Conservation (phyloP, 306 rosid genomes). For the Sindora glabra region DNA sequence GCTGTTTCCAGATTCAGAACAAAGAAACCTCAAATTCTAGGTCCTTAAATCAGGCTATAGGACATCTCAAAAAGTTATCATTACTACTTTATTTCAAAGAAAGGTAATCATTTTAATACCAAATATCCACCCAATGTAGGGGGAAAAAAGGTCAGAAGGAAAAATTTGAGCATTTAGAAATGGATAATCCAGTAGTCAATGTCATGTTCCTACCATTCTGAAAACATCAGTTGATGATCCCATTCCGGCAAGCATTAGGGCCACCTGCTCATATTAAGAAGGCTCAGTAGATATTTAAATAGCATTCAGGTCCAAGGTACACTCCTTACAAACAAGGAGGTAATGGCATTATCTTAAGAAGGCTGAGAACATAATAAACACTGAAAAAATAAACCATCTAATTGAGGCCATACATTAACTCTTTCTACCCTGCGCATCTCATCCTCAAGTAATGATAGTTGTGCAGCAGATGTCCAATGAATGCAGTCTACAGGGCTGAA, state of each 20-base stretch:
- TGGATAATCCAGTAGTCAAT: not conserved
- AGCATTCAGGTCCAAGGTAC: not conserved
- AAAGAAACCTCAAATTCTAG: not conserved
- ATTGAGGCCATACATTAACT: slow-evolving; percentile 66
- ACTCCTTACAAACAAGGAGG: not conserved
- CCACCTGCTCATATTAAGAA: slow-evolving; percentile 54
- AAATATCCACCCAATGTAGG: not conserved
- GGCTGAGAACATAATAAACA: not conserved
- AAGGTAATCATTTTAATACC: not conserved
- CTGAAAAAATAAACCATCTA: slow-evolving; percentile 1
- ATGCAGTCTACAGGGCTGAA: slow-evolving; percentile 98
- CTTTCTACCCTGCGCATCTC: slow-evolving; percentile 96
- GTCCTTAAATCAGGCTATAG: not conserved
- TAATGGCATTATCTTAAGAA: slow-evolving; percentile 8
- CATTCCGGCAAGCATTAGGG: slow-evolving; percentile 91
- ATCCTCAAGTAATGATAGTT: slow-evolving; percentile 85
- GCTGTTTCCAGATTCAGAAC: slow-evolving; percentile 3
- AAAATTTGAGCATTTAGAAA: not conserved
- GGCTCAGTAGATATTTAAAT: slow-evolving; percentile 5
- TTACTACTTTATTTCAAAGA: not conserved
- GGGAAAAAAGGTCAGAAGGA: not conserved
- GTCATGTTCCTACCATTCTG: slow-evolving; percentile 49
- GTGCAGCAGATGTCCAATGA: slow-evolving; percentile 98
- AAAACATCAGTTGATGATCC: slow-evolving; percentile 72
- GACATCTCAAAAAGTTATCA: slow-evolving; percentile 1